These are phyloP conservation scores for Vaccinium vitisidaea DNA, from an alignment of 148 eudicot genomes.

Conservation along the genomic window DNA sequence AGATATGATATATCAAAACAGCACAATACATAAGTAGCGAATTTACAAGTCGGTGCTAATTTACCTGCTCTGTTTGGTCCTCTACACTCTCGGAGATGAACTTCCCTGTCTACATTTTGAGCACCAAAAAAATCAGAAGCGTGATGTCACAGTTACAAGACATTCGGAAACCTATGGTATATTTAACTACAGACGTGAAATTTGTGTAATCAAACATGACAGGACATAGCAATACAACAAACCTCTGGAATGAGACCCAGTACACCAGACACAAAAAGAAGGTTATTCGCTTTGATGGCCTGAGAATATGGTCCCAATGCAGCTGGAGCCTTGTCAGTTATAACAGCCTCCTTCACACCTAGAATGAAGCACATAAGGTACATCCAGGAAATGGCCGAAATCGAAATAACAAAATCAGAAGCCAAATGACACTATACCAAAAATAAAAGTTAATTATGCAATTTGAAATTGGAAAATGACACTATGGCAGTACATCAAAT, in stretches of 20 bases:
- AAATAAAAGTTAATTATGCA: neutral
- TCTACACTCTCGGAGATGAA: constrained; percentile 82
- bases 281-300: constrained; percentile 88
- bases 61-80: constrained; percentile 99
- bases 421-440: neutral
- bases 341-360: constrained; percentile 85
- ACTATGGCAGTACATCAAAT: neutral
- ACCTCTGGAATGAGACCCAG: constrained; percentile 99
- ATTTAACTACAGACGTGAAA: neutral
- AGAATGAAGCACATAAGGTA: constrained; percentile 10
- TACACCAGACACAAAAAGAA: constrained; percentile 84
- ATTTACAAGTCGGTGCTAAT: neutral
- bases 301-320: constrained; percentile 98
- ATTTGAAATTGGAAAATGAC: neutral
- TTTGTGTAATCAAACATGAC: neutral
- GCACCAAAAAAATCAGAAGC: constrained; percentile 13
- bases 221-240: constrained; percentile 7
- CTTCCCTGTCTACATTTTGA: constrained; percentile 74
- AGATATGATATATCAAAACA: neutral
- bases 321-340: constrained; percentile 92
- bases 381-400: neutral
- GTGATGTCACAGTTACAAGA: neutral
- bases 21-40: neutral
- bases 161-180: neutral
- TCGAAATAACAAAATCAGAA: neutral